Percentiles rank a stretch among this genome's conserved stretches.
Evolutionary conservation across 2,329 filamentous ascomycete genomes (phyloP).

Genomic region (Pezicula rhizophila): DNA sequence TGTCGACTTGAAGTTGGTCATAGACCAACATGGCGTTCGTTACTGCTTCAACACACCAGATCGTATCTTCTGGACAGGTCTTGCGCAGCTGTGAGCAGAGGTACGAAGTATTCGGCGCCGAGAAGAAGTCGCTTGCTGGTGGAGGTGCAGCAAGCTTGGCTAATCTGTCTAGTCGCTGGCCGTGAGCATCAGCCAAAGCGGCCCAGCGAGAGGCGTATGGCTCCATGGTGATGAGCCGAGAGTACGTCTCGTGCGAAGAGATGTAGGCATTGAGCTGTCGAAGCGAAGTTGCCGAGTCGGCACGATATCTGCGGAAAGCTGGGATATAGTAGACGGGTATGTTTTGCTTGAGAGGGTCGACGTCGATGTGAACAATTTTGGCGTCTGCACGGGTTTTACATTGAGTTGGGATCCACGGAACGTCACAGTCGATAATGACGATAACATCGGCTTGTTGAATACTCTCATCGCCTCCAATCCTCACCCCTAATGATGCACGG

Average conservation of each 20-base stretch:
- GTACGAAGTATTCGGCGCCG: slow-evolving; percentile 42
- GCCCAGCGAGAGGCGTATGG: no score
- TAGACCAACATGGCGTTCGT: slow-evolving; percentile 63
- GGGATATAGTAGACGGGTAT: slow-evolving; percentile 64
- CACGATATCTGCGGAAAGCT: slow-evolving; percentile 59
- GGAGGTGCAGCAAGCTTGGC: slow-evolving; percentile 55
- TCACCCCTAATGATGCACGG: slow-evolving; percentile 61
- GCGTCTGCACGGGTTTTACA: slow-evolving; percentile 49
- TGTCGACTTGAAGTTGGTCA: slow-evolving; percentile 54
- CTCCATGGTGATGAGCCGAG: no score
- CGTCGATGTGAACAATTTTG: slow-evolving; percentile 57
- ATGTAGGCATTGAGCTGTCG: no score
- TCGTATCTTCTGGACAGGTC: slow-evolving; percentile 57
- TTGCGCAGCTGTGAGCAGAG: no score
- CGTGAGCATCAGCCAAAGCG: slow-evolving; percentile 53
- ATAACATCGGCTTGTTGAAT: slow-evolving; percentile 79
- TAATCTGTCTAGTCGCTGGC: slow-evolving; percentile 47
- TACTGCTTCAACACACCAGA: slow-evolving; percentile 70
- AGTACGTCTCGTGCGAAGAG: no score
- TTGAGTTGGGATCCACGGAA: slow-evolving; percentile 85
- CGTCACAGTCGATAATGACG: slow-evolving; percentile 76
- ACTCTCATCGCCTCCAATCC: slow-evolving; percentile 66
- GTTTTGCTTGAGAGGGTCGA: slow-evolving; percentile 57
- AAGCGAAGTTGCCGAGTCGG: no score
- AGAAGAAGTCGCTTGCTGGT: slow-evolving; percentile 28